A percentile compares a stretch with the other conserved stretches of the same genome.
Conservation (phyloP, 2,329 filamentous ascomycete genomes). For the Aspergillus unguis region DNA sequence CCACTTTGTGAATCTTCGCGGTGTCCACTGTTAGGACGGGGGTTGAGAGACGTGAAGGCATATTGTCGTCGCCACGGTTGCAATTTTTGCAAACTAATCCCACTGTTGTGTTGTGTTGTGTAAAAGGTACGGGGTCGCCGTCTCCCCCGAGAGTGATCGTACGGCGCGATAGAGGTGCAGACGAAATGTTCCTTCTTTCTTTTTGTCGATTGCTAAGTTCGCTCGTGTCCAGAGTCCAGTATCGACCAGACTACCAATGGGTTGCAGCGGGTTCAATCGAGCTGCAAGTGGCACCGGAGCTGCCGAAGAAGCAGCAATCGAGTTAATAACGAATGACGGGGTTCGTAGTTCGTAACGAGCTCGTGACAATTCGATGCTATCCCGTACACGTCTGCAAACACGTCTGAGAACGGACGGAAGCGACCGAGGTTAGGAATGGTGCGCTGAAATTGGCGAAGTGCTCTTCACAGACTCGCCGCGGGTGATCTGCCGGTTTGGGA, state of each 20-base stretch:
- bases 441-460: slow-evolving; percentile 4
- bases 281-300: slow-evolving; percentile 16
- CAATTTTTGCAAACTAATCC: slow-evolving; percentile 9
- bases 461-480: slow-evolving; percentile 9
- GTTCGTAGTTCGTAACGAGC: background rate
- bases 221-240: slow-evolving; percentile 3
- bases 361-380: slow-evolving; percentile 5
- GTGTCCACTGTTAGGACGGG: slow-evolving; percentile 90
- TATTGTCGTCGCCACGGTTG: slow-evolving; percentile 44
- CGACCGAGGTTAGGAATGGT: background rate
- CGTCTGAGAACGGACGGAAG: slow-evolving; percentile 5
- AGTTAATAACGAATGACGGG: background rate
- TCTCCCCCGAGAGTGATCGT: slow-evolving; percentile 44
- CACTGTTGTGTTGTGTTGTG: background rate
- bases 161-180: slow-evolving; percentile 34
- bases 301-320: slow-evolving; percentile 19
- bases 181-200: slow-evolving; percentile 19
- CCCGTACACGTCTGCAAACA: background rate
- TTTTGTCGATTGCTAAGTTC: slow-evolving; percentile 6
- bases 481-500: slow-evolving; percentile 17
- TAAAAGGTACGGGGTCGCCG: slow-evolving; percentile 39
- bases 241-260: slow-evolving; percentile 16
- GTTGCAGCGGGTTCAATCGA: slow-evolving; percentile 21
- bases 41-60: slow-evolving; percentile 80
- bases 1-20: slow-evolving; percentile 88